Base-by-base conservation (phyloP, 1,139 yeast genomes). In the Dujonia santamariae region DNA sequence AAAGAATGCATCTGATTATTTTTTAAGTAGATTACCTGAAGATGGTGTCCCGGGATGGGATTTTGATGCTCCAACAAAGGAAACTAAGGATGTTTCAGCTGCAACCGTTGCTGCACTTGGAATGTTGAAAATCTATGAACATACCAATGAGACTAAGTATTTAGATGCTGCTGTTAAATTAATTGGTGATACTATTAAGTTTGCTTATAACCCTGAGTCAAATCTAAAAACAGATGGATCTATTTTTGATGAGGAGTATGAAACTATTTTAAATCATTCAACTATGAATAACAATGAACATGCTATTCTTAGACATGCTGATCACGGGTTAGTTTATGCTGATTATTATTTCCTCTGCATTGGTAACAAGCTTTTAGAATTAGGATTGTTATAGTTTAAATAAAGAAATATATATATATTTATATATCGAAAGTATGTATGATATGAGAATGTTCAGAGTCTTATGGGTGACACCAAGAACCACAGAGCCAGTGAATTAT, bases 21-120 rank as follows among this genome's bases (percentile, higher is more conserved):
- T n/a, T n/a, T n/a, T 44, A n/a, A n/a, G n/a, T n/a, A n/a, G 46
- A 12, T 38, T 55, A 13, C 37, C 42, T 2, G 47, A 41, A 14
- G 54, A 52, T 38, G 59, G 59, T 4, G 55, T 51, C 4, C 56
- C 56, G 4, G n/a, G n/a, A n/a, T n/a, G n/a, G n/a, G n/a, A n/a
- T n/a, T n/a, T n/a, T n/a, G 53, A 48, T 38, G 58, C 60, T 11
- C 60, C 60, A 6, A 43, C 44, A 19, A 42, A 44, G 3, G 39
- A 48, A 16, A 37, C 43, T 30, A 47, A 48, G 35, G 60, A 55
- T 33, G 44, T 45, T 12, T 55, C 60, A 3, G 58, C 59, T 2
- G 59, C 47, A 3, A 53, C 50, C 54, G 45, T 50, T 20, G 47
- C 59, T n/a, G 47, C 53, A 4, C 40, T 49, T 14, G 61, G 60